Evolutionary conservation across 306 rosid genomes (phyloP), one percentile per base, ranked within the genome.

Genomic region (Clitoria ternatea): DNA sequence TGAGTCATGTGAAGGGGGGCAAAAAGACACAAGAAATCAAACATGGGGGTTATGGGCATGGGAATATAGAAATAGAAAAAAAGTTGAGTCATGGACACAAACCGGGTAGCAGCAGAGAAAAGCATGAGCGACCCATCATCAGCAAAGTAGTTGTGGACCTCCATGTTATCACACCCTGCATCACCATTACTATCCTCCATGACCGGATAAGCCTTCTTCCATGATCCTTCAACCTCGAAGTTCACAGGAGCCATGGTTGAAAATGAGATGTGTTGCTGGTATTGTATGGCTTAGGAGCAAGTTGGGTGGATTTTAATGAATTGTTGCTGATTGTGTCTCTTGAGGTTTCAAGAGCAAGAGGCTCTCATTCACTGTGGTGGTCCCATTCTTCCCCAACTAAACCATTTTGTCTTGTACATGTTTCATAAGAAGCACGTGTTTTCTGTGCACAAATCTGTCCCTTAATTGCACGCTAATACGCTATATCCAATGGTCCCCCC

Each of bases 31-130:
- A 39, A 2, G 15, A 29, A 7, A 20, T 0, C 6, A 18, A 15
- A 59, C 5, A 27, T 2, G 12, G 66, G 29, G 6, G 20, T 22
- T 29, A 3, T 17, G 33, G 26, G 52, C 22, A 63, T 4, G 4
- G 5, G 40, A 10, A 53, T 13, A 61, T n/a, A 20, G 15, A 61
- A 37, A 77, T 5, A 72, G 26, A 57, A 10, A 69, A 47, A 1
- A 32, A 13, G 14, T 9, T 9, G 1, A 66, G 47, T 48, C 7
- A 72, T 44, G 61, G 48, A 23, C 12, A 74, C 48, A 29, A 0
- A 76, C 78, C 82, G 30, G 35, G 54, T 57, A 40, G 49, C 70
- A 78, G 66, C 70, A 78, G 66, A 66, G 74, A 80, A 63, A 68
- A 52, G 53, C 64, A 52, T 57, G 8, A 49, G n/a, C 0, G 61